These are phyloP conservation scores for Podaxis sp. DNA, from an alignment of 768 basidiomycete species.

Conservation along the genomic window DNA sequence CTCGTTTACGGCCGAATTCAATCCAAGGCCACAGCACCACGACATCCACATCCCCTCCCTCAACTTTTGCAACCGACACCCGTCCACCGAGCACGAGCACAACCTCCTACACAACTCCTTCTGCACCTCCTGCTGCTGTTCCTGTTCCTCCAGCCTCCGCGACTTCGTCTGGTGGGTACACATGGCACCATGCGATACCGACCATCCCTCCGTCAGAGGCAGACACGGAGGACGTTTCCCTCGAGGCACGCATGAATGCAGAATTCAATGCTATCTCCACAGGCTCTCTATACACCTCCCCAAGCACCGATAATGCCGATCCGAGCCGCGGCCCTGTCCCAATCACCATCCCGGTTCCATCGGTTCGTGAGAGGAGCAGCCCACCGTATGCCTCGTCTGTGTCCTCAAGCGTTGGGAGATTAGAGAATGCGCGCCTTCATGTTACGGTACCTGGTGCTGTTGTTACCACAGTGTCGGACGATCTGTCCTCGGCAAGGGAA, in stretches of 20 bases:
- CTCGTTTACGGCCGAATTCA: constrained; percentile 6
- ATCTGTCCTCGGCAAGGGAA: too few relatives aligned
- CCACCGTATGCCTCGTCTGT: not conserved
- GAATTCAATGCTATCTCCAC: constrained; percentile 41
- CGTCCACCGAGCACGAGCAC: not conserved
- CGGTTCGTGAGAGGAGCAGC: constrained; percentile 5
- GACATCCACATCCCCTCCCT: not conserved
- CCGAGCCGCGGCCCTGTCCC: not conserved
- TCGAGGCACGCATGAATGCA: constrained; percentile 43
- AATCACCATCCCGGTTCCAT: not conserved
- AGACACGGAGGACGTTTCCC: constrained; percentile 14
- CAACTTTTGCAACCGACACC: not conserved
- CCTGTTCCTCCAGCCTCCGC: not conserved
- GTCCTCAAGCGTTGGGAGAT: not conserved
- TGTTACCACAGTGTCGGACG: too few relatives aligned
- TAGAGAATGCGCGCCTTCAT: not conserved
- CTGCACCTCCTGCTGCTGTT: not conserved
- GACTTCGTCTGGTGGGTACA: not conserved
- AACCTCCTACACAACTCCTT: not conserved
- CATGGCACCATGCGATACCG: constrained; percentile 13
- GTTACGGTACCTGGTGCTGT: not conserved
- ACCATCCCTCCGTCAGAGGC: constrained; percentile 27
- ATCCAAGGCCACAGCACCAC: not conserved
- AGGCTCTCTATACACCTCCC: constrained; percentile 30
- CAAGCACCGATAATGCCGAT: constrained; percentile 6